Base-by-base conservation (phyloP, 2,329 filamentous ascomycete genomes). In the Massarina eburnea region DNA sequence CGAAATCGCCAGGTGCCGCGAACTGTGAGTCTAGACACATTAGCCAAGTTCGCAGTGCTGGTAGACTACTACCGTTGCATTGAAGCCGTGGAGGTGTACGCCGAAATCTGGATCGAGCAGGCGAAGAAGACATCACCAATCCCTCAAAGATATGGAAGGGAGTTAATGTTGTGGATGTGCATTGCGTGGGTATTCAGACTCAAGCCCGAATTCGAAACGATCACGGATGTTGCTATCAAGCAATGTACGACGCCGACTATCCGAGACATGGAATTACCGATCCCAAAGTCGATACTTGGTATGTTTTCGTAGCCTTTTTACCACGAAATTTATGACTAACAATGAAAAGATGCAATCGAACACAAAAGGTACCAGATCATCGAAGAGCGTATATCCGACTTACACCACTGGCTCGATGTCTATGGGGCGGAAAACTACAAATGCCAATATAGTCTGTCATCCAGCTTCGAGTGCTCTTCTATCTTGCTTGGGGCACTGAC, bases 1-100 rank as follows among this genome's bases (percentile, higher is more conserved):
- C 67, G 66, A 2, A 66, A 62, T 9, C 49, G 62, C 27, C 65
- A 70, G 33, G 66, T 78, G 9, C 74, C 74, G 0, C 57, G 59
- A 37, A 30, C 48, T 0, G 50, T 77, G 1, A 57, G 54, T 27
- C 54, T 77, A 4, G 68, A 75, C n/a, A 58, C 64, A 4, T 59
- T 79, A 10, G 67, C 68, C n/a, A 69, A 73, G 43, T 63, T 78
- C n/a, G 73, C 74, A 3, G 59, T 71, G 2, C 59, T 78, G 21
- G 68, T 73, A 4, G 71, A 76, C 45, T 68, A 67, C 20, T 74
- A 73, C 47, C 57, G 62, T 47, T 73, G 73, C 51, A 54, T 63
- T 14, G 74, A 77, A 35, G 69, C 71, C 0, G 67, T 76, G 2
- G 71, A 76, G 39, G 49, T 71, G 1, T 75, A 73, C 36, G 66